Percentiles rank a stretch among this genome's conserved stretches.
These are phyloP conservation scores for Puccinia triticina DNA, from an alignment of 1,284 basidiomycete species.

Conservation along the genomic window DNA sequence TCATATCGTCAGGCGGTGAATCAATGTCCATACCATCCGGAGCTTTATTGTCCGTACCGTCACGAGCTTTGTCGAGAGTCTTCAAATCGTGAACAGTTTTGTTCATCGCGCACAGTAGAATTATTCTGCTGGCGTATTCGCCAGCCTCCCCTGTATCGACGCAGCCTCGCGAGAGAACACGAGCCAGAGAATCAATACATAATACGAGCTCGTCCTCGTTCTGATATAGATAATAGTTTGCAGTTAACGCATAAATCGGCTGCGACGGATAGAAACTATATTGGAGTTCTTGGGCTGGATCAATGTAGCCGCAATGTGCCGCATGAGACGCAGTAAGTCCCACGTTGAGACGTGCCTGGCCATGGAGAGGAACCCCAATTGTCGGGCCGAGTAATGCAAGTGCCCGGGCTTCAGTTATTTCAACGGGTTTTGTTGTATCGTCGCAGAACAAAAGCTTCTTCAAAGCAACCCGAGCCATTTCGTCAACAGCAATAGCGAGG, in stretches of 20 bases:
- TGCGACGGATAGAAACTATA: slow-evolving; percentile 3
- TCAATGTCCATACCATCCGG: no score
- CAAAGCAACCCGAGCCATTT: neutral
- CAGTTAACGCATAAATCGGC: neutral
- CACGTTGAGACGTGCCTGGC: no score
- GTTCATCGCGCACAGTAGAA: no score
- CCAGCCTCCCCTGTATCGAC: no score
- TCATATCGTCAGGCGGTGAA: neutral
- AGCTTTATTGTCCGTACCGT: no score
- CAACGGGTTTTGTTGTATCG: neutral
- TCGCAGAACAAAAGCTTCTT: neutral
- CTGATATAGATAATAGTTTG: neutral
- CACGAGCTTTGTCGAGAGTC: neutral
- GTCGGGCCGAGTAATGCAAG: neutral
- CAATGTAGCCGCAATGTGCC: slow-evolving; percentile 2
- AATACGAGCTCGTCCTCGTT: neutral
- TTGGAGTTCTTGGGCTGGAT: neutral
- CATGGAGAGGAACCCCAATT: slow-evolving; percentile 2
- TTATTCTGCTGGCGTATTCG: no score
- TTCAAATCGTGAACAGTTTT: neutral
- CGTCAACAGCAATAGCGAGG: neutral
- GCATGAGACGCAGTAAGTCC: no score
- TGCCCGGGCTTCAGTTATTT: neutral
- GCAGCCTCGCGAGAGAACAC: neutral
- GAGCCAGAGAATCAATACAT: neutral